Percentiles rank a stretch among this genome's conserved stretches.
These are phyloP conservation scores for Carex cristatella DNA, from an alignment of 176 grass and related monocot species.

Conservation along the genomic window DNA sequence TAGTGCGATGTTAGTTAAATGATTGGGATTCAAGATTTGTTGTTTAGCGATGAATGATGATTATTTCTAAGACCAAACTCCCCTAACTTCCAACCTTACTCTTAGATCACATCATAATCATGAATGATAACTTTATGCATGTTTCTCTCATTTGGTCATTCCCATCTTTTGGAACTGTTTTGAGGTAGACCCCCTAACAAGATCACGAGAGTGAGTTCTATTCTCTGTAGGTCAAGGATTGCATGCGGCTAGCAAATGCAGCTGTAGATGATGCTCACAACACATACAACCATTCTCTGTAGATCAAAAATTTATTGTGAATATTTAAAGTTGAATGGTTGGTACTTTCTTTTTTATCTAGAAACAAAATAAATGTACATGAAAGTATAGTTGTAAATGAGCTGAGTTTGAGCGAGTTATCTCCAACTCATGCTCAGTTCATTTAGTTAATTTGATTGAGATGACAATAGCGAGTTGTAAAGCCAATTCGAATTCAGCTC, in stretches of 20 bases:
- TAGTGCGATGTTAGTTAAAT: slow-evolving; percentile 14
- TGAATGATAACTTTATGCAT: background rate
- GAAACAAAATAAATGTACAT: too few species aligned
- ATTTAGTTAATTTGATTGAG: too few species aligned
- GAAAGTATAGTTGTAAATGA: too few species aligned
- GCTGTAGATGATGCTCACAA: background rate
- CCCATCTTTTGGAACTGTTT: background rate
- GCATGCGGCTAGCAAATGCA: background rate
- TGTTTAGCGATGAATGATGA: background rate
- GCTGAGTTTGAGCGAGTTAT: too few species aligned
- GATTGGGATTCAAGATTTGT: background rate
- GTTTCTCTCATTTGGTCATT: background rate
- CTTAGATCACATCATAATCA: background rate
- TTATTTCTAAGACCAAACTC: background rate
- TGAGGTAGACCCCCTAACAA: background rate
- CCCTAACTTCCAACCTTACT: background rate
- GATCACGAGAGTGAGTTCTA: background rate
- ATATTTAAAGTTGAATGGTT: too few species aligned
- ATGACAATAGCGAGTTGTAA: too few species aligned
- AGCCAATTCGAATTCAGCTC: too few species aligned
- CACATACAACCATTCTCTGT: too few species aligned
- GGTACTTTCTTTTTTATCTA: too few species aligned
- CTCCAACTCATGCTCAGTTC: too few species aligned
- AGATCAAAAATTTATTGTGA: too few species aligned
- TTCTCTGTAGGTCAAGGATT: background rate